Evolutionary conservation across 1,284 basidiomycete species (phyloP).

Genomic region (Amylostereum areolatum): DNA sequence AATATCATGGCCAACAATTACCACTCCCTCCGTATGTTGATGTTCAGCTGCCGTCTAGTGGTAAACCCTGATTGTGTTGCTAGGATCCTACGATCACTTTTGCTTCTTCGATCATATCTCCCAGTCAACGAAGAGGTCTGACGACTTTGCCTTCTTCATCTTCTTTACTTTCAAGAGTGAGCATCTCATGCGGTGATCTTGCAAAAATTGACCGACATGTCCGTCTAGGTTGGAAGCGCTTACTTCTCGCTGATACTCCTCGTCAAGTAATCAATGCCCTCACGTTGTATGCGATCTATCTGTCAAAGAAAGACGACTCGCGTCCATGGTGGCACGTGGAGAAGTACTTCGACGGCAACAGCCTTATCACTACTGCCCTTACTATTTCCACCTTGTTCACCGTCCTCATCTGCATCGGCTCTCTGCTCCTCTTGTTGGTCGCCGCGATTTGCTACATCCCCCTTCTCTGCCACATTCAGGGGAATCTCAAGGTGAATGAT

Average conservation of each 20-base stretch:
- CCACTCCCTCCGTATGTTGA: conserved; percentile 77
- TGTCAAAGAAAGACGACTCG: conserved; percentile 62
- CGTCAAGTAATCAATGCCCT: conserved; percentile 96
- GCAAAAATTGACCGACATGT: conserved; percentile 7
- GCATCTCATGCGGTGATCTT: conserved; percentile 18
- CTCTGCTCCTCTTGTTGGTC: conserved; percentile 73
- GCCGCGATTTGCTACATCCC: conserved; percentile 91
- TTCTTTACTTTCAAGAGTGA: conserved; percentile 98
- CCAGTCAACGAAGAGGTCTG: conserved; percentile 92
- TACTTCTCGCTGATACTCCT: conserved; percentile 93
- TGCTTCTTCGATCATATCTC: conserved; percentile 98
- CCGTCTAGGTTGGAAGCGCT: conserved; percentile 84
- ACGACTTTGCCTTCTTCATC: conserved; percentile 98
- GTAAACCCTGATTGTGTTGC: conserved; percentile 3
- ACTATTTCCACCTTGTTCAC: conserved; percentile 90
- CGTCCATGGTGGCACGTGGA: conserved; percentile 61
- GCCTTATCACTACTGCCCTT: conserved; percentile 75
- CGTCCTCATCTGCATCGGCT: conserved; percentile 81
- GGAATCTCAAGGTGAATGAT: conserved; percentile 77
- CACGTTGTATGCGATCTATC: conserved; percentile 88
- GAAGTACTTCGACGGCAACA: conserved; percentile 66
- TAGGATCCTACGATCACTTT: conserved; percentile 90
- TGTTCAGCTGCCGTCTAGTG: not conserved
- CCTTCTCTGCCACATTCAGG: conserved; percentile 90
- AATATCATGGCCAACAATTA: conserved; percentile 97